Conservation (phyloP, 371 early-diverging fungal species). For the Phascolomyces articulosus region DNA sequence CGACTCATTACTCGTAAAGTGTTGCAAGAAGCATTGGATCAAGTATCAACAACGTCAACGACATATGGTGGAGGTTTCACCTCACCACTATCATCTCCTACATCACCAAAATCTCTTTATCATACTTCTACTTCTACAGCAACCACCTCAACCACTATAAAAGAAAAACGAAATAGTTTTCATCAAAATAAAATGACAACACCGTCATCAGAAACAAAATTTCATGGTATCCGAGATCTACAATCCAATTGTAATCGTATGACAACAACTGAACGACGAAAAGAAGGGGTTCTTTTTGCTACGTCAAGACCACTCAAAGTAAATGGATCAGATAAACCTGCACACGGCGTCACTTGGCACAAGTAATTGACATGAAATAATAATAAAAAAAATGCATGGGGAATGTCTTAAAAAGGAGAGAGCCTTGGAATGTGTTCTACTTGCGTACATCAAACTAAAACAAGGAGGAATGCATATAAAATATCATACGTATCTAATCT, state of each 20-base stretch:
- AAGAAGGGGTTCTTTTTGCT: constrained; percentile 71
- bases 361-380: constrained; percentile 32
- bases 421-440: not conserved
- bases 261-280: constrained; percentile 48
- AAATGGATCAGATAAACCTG: constrained; percentile 24
- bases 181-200: not conserved
- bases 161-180: constrained; percentile 13
- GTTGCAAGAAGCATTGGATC: constrained; percentile 15
- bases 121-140: not conserved
- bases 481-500: too few relatives aligned
- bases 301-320: constrained; percentile 57
- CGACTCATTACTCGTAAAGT: constrained; percentile 31
- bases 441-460: not conserved
- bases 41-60: not conserved
- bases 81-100: too few relatives aligned
- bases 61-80: not conserved
- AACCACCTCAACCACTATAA: not conserved
- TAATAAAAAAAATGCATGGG: not conserved
- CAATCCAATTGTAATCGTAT: constrained; percentile 52
- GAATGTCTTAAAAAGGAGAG: not conserved
- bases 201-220: constrained; percentile 28
- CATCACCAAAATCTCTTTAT: too few relatives aligned
- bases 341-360: constrained; percentile 38
- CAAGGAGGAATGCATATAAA: not conserved
- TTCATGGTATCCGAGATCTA: constrained; percentile 69